Evolutionary conservation across 257 asterid genomes (phyloP).

Genomic region (Henckelia pumila): DNA sequence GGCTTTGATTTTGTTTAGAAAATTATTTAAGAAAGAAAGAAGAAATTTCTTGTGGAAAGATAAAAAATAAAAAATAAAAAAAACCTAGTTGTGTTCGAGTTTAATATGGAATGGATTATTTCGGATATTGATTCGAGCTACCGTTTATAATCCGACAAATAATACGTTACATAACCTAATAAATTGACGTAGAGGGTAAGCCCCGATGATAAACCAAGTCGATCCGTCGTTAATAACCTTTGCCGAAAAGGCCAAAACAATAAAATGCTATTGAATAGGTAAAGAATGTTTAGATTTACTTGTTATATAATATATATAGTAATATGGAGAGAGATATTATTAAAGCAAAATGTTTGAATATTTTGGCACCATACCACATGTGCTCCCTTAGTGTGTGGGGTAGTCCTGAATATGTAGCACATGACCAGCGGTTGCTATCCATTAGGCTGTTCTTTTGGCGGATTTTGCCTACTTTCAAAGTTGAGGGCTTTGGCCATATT

Average conservation of each 20-base stretch:
- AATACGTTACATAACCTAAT: no score
- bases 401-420: slow-evolving; percentile 24
- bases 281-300: slow-evolving; percentile 11
- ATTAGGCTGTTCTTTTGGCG: slow-evolving; percentile 33
- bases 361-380: slow-evolving; percentile 33
- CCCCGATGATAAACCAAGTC: no score
- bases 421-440: slow-evolving; percentile 34
- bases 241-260: slow-evolving; percentile 11
- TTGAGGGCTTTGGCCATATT: slow-evolving; percentile 18
- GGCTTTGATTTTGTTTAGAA: no score
- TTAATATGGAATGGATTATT: background rate
- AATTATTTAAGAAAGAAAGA: no score
- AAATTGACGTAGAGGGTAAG: no score
- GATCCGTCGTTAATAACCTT: no score
- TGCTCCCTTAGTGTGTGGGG: slow-evolving; percentile 38
- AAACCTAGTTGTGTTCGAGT: no score
- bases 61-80: background rate
- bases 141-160: background rate
- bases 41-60: no score
- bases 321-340: no score
- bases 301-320: no score
- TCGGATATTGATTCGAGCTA: background rate
- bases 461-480: slow-evolving; percentile 26
- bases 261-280: slow-evolving; percentile 17
- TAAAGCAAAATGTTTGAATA: slow-evolving; percentile 11